phyloP scores from a whole-genome alignment of 2,329 filamentous ascomycete species.

The Diaporthe sp. region DNA sequence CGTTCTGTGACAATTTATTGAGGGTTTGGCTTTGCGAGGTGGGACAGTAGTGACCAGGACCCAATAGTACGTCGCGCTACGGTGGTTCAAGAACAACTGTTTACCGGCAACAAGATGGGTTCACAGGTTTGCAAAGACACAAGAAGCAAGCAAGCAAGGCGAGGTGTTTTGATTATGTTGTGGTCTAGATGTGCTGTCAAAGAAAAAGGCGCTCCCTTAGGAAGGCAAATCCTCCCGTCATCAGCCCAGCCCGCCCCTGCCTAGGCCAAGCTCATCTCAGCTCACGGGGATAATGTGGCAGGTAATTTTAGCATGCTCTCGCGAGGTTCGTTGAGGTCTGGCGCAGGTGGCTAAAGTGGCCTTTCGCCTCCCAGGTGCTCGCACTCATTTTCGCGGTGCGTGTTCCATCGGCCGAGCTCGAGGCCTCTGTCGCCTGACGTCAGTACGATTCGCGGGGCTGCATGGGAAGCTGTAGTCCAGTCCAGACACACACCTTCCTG shows the following conservation, averaged over 20 bases:
- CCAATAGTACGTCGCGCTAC: background rate
- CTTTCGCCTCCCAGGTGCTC: background rate
- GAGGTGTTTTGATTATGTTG: constrained; percentile 8
- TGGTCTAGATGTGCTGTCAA: constrained; percentile 1
- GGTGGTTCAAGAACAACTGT: background rate
- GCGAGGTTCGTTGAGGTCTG: constrained; percentile 12
- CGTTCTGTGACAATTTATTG: background rate
- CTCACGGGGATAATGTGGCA: constrained; percentile 2
- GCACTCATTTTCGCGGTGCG: background rate
- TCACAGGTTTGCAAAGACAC: background rate
- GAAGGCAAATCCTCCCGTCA: constrained; percentile 27
- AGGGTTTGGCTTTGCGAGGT: constrained; percentile 6
- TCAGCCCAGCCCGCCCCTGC: constrained; percentile 27
- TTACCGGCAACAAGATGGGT: background rate
- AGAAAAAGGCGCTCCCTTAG: background rate
- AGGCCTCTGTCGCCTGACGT: constrained; percentile 36
- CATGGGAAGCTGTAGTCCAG: background rate
- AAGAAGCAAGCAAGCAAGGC: no score
- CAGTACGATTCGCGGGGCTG: constrained; percentile 32
- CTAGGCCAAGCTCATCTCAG: constrained; percentile 7
- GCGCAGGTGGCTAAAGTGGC: background rate
- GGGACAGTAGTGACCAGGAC: background rate
- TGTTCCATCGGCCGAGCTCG: constrained; percentile 21
- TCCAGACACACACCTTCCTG: background rate
- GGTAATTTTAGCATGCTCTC: constrained; percentile 22